Evolutionary conservation across 768 basidiomycete genomes (phyloP), one percentile per base, ranked within the genome.

Genomic region (Lactifluus volemus): DNA sequence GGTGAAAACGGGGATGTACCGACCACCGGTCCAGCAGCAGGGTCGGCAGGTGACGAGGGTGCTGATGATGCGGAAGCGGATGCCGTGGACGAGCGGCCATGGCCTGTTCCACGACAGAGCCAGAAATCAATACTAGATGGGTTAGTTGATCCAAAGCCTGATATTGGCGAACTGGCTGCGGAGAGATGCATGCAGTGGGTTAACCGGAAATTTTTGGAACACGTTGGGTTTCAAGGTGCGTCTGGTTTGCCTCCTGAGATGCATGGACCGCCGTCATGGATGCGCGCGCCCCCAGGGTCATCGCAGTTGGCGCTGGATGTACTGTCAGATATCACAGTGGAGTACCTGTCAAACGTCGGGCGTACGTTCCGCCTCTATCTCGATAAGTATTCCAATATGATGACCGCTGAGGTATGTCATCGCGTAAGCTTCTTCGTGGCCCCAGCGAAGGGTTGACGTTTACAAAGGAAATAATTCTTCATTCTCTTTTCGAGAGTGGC

Each of bases 201-300:
- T 79, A 77, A 81, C 25, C 74, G 75, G 55, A 92, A 90, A 75
- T 78, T 96, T 53, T 68, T 97, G 67, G 92, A 96, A 67, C 95
- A 97, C 76, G 79, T 81, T 51, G 94, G 94, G 2, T 97, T 97
- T 68, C 95, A 97, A 78, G 91, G 93, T 88, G 59, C 59, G 84
- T 73, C 59, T 57, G 9, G n/a, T 50, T 55, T 19, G 7, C 50
- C 11, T 52, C 44, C 29, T 52, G 55, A 41, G 38, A 14, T 34
- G 5, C 57, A 21, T 29, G 30, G 10, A 19, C 21, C 54, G 9
- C 5, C 10, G 7, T 21, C 8, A 52, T 52, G 45, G 30, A 47
- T 19, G 8, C 5, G 2, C 25, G 38, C 44, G 6, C 11, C 9
- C 60, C 50, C 55, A 89, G 92, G 92, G 49, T 71, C 90, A 12